These are phyloP conservation scores for Citrullus amarus DNA, from an alignment of 306 rosid species.

Conservation along the genomic window DNA sequence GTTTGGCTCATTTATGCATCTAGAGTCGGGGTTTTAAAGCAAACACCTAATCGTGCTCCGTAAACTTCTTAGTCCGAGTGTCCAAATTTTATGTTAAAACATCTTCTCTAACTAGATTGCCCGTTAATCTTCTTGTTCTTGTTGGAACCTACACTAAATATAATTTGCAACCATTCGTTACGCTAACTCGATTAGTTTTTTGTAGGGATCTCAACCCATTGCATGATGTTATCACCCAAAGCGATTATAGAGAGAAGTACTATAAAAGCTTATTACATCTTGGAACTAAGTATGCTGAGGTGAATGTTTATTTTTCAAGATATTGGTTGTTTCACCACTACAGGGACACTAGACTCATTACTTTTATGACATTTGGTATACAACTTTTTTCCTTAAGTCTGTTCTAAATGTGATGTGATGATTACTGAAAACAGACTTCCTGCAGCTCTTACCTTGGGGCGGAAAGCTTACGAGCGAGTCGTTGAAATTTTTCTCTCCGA, in stretches of 20 bases:
- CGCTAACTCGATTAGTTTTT: background rate
- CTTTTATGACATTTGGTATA: background rate
- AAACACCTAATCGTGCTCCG: background rate
- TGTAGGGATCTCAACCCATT: conserved; percentile 87
- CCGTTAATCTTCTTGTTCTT: background rate
- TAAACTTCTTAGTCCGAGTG: background rate
- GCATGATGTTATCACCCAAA: conserved; percentile 52
- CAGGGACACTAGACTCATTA: background rate
- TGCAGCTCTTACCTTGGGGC: conserved; percentile 99
- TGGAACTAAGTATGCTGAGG: conserved; percentile 69
- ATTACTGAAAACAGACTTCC: conserved; percentile 49
- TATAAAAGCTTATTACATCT: conserved; percentile 56
- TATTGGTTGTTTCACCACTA: background rate
- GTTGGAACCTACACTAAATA: background rate
- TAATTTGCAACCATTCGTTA: background rate
- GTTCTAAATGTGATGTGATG: conserved; percentile 24
- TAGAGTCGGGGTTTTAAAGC: background rate
- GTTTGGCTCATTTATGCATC: background rate
- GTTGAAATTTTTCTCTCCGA: conserved; percentile 72
- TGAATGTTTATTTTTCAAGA: conserved; percentile 14
- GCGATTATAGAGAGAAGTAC: conserved; percentile 69
- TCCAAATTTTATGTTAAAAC: background rate
- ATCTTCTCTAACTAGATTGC: background rate
- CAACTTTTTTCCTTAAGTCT: background rate
- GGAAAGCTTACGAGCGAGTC: conserved; percentile 94